A percentile compares a stretch with the other conserved stretches of the same genome.
Conservation (phyloP, 2,329 filamentous ascomycete genomes). For the Trichoderma sp. region DNA sequence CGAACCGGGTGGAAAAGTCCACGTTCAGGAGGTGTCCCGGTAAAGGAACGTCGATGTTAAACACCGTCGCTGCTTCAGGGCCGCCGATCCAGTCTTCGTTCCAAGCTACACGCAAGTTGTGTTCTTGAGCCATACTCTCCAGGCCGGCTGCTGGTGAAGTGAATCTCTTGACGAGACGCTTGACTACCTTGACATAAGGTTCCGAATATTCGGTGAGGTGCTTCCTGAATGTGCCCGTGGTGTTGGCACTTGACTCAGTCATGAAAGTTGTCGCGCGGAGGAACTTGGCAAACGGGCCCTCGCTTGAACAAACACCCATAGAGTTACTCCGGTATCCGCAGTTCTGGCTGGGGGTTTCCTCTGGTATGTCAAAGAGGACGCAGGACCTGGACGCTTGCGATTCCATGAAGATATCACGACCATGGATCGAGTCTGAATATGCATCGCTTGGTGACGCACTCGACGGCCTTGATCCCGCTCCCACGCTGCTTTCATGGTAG, state of each 20-base stretch:
- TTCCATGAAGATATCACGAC: neutral
- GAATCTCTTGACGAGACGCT: slow-evolving; percentile 42
- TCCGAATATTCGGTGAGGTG: slow-evolving; percentile 37
- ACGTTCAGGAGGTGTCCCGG: neutral
- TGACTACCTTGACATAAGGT: slow-evolving; percentile 40
- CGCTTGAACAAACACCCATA: neutral
- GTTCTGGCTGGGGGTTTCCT: neutral
- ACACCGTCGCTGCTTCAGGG: slow-evolving; percentile 23
- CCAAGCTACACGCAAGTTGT: slow-evolving; percentile 24
- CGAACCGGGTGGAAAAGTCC: neutral
- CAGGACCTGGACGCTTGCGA: neutral
- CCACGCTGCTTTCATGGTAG: neutral
- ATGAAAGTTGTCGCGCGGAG: slow-evolving; percentile 40
- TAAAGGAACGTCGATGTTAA: neutral
- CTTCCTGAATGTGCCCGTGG: slow-evolving; percentile 39
- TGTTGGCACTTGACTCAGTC: slow-evolving; percentile 42
- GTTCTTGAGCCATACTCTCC: slow-evolving; percentile 30
- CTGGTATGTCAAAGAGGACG: neutral
- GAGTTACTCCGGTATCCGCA: neutral
- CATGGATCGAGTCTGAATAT: neutral
- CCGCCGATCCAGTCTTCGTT: slow-evolving; percentile 35
- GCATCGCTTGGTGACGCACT: neutral
- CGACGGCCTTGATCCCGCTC: neutral
- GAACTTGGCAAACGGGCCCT: slow-evolving; percentile 29
- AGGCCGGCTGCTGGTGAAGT: slow-evolving; percentile 34